Evolutionary conservation across 2,329 filamentous ascomycete genomes (phyloP).

Genomic region (Parastagonospora avenae): DNA sequence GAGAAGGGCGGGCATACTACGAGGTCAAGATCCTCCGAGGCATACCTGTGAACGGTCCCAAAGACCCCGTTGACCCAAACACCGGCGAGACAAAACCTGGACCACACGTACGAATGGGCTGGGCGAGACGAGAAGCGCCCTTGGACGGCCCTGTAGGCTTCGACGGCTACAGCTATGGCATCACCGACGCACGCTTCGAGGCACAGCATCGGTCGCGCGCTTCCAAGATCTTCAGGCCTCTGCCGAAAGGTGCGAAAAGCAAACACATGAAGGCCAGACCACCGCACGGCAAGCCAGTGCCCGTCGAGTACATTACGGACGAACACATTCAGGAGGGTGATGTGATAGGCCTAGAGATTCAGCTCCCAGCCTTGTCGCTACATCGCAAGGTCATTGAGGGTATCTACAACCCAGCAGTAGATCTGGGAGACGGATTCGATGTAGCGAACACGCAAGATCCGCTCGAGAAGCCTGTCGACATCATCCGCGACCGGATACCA

Average conservation of each 20-base stretch:
- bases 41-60: slow-evolving; percentile 57
- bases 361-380: slow-evolving; percentile 80
- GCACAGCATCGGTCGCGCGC: slow-evolving; percentile 92
- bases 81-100: slow-evolving; percentile 55
- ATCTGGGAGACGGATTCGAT: slow-evolving; percentile 65
- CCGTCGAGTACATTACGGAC: slow-evolving; percentile 60
- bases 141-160: slow-evolving; percentile 84
- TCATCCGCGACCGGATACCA: slow-evolving; percentile 92
- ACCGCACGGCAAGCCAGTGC: slow-evolving; percentile 40
- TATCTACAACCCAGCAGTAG: slow-evolving; percentile 84
- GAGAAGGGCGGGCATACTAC: slow-evolving; percentile 92
- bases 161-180: slow-evolving; percentile 90
- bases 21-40: slow-evolving; percentile 89
- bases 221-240: slow-evolving; percentile 72
- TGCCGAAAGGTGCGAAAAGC: slow-evolving; percentile 46
- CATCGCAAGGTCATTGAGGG: slow-evolving; percentile 89
- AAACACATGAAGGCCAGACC: slow-evolving; percentile 48
- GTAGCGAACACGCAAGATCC: slow-evolving; percentile 45
- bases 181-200: slow-evolving; percentile 87
- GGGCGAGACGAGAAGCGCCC: slow-evolving; percentile 79
- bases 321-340: slow-evolving; percentile 87
- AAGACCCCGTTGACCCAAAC: slow-evolving; percentile 40
- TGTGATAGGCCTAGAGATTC: slow-evolving; percentile 91
- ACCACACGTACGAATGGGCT: slow-evolving; percentile 78
- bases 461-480: slow-evolving; percentile 68